phyloP scores from a whole-genome alignment of 2,329 filamentous ascomycete genomes.

The Monosporascus sp. region DNA sequence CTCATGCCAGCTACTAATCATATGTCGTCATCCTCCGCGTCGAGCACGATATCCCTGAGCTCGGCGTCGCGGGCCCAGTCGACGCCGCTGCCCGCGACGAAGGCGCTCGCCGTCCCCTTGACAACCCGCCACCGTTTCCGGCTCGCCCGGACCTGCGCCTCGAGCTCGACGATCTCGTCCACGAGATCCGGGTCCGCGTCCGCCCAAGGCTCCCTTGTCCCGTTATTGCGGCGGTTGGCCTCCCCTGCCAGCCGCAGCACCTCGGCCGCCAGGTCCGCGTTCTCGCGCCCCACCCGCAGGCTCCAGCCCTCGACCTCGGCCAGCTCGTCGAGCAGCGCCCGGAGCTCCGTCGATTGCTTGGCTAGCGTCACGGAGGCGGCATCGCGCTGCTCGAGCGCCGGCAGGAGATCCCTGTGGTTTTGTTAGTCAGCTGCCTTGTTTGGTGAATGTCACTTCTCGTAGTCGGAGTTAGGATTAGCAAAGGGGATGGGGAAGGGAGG shows the following conservation, averaged over 20 bases:
- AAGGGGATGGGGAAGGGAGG: background rate
- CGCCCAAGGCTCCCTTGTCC: conserved; percentile 43
- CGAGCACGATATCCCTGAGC: conserved; percentile 67
- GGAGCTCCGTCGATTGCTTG: conserved; percentile 49
- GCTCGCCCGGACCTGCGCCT: conserved; percentile 55
- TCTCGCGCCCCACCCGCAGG: conserved; percentile 51
- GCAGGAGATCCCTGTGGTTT: conserved; percentile 55
- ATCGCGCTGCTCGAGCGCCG: conserved; percentile 63
- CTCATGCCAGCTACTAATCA: conserved; percentile 6
- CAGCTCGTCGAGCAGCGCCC: conserved; percentile 46
- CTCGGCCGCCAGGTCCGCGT: conserved; percentile 56
- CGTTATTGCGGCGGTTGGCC: conserved; percentile 39
- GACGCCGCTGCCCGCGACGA: conserved; percentile 75
- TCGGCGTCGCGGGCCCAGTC: conserved; percentile 71
- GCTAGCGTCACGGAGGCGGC: conserved; percentile 58
- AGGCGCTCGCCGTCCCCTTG: conserved; percentile 72
- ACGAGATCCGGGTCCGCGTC: conserved; percentile 47
- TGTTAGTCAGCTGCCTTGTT: too few species aligned
- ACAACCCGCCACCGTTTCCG: conserved; percentile 66
- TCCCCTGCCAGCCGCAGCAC: conserved; percentile 60
- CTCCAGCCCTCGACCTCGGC: conserved; percentile 54
- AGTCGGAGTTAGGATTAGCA: background rate
- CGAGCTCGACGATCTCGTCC: conserved; percentile 52
- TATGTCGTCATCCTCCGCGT: conserved; percentile 45
- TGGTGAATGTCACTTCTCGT: too few species aligned